Conservation (phyloP, 495 filamentous ascomycete species). For the Aspergillus kassunensis region DNA sequence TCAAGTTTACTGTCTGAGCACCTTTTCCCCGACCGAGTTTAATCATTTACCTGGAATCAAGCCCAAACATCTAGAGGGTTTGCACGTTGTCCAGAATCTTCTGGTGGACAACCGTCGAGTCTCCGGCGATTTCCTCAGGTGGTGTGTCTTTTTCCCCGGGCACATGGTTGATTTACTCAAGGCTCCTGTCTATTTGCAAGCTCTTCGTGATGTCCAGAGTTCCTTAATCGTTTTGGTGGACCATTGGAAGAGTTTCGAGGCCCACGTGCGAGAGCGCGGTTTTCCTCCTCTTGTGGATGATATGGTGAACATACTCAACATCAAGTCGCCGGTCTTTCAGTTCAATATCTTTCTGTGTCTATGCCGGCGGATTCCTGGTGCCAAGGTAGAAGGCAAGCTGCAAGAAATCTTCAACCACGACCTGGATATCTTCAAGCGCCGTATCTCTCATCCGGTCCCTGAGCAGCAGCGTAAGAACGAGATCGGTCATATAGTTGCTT, state of each 20-base stretch:
- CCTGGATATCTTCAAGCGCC: constrained; percentile 15
- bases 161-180: constrained; percentile 26
- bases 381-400: constrained; percentile 8
- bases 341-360: constrained; percentile 57
- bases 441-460: background rate
- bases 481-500: constrained; percentile 9
- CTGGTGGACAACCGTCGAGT: constrained; percentile 34
- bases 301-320: constrained; percentile 42
- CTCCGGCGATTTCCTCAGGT: constrained; percentile 37
- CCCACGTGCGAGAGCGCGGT: constrained; percentile 26
- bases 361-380: constrained; percentile 26
- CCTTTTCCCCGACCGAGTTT: constrained; percentile 17
- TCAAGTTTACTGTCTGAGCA: constrained; percentile 61
- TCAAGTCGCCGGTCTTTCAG: constrained; percentile 55
- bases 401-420: constrained; percentile 20
- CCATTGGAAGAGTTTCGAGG: constrained; percentile 26
- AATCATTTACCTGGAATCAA: constrained; percentile 14
- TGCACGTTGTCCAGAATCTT: constrained; percentile 28
- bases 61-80: constrained; percentile 19
- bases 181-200: constrained; percentile 20
- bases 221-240: constrained; percentile 32
- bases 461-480: constrained; percentile 13
- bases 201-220: constrained; percentile 27
- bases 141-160: constrained; percentile 51
- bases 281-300: constrained; percentile 63